Evolutionary conservation across 1,284 basidiomycete species (phyloP).

Genomic region (Hymenochaete sp.): DNA sequence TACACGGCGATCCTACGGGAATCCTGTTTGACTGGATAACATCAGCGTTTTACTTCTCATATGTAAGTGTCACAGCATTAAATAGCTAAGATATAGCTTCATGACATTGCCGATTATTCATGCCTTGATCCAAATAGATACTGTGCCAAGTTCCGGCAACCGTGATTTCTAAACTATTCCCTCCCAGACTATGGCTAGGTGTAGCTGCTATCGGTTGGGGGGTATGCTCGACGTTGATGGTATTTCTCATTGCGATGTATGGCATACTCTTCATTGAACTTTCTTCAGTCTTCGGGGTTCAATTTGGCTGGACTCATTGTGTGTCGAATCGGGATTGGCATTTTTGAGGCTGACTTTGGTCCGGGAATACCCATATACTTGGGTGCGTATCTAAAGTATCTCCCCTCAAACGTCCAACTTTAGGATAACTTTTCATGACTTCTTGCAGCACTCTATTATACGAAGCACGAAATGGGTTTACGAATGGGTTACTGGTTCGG

Average conservation of each 20-base stretch:
- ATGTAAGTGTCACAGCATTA: constrained; percentile 31
- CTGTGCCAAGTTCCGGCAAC: constrained; percentile 63
- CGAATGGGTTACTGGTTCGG: constrained; percentile 74
- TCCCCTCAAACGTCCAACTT: background rate
- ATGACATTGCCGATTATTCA: background rate
- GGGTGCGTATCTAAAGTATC: constrained; percentile 35
- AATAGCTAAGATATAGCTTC: background rate
- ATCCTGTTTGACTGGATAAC: constrained; percentile 64
- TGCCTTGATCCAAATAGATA: constrained; percentile 36
- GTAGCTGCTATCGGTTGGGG: constrained; percentile 64
- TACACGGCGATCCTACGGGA: constrained; percentile 61
- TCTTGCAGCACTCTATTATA: constrained; percentile 60
- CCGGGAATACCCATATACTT: constrained; percentile 68
- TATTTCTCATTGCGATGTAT: constrained; percentile 21
- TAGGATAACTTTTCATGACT: background rate
- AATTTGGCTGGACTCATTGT: constrained; percentile 49
- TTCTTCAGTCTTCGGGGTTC: constrained; percentile 44
- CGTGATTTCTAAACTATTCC: constrained; percentile 55
- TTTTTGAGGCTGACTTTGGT: constrained; percentile 68
- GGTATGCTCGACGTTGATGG: constrained; percentile 60
- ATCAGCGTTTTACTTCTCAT: constrained; percentile 69
- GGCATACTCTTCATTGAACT: background rate
- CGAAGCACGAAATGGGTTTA: constrained; percentile 60
- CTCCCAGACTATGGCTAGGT: constrained; percentile 59
- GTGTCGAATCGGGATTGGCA: constrained; percentile 52